Conservation (phyloP, 129 eudicot species). For the Flaveria trinervia region DNA sequence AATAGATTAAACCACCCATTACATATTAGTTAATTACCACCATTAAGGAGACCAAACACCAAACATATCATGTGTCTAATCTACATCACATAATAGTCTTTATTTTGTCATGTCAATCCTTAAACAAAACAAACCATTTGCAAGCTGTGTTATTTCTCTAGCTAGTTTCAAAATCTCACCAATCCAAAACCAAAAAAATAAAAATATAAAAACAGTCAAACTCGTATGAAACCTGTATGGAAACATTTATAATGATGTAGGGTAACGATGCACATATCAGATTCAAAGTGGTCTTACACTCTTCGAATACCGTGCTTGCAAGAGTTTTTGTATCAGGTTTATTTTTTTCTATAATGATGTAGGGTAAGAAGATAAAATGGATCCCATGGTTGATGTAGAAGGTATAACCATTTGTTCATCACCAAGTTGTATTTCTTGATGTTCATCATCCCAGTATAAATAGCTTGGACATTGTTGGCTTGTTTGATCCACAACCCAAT, state of each 20-base stretch:
- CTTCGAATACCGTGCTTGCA: too few species aligned
- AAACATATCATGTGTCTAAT: constrained; percentile 22
- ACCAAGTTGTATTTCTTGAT: constrained; percentile 45
- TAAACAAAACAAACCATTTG: constrained; percentile 33
- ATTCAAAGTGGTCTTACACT: too few species aligned
- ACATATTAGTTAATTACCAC: constrained; percentile 31
- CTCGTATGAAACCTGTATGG: constrained; percentile 31
- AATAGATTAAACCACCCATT: constrained; percentile 26
- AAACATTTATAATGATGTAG: constrained; percentile 50
- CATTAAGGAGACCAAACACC: constrained; percentile 28
- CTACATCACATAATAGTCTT: constrained; percentile 25
- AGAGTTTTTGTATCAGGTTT: too few species aligned
- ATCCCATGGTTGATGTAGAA: constrained; percentile 54
- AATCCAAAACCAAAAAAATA: constrained; percentile 22
- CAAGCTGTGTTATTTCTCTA: constrained; percentile 1
- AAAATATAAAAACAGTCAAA: constrained; percentile 10
- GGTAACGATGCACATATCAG: constrained; percentile 27
- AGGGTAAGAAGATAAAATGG: constrained; percentile 56
- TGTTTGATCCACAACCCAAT: constrained; percentile 62
- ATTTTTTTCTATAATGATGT: constrained; percentile 41
- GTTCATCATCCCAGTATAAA: constrained; percentile 72
- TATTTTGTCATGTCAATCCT: constrained; percentile 27
- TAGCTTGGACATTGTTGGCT: constrained; percentile 51
- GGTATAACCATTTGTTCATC: constrained; percentile 43
- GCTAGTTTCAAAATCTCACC: constrained; percentile 41